Base-by-base conservation (phyloP, 208 protist genomes). In the Trypanosomatidae sp. region DNA sequence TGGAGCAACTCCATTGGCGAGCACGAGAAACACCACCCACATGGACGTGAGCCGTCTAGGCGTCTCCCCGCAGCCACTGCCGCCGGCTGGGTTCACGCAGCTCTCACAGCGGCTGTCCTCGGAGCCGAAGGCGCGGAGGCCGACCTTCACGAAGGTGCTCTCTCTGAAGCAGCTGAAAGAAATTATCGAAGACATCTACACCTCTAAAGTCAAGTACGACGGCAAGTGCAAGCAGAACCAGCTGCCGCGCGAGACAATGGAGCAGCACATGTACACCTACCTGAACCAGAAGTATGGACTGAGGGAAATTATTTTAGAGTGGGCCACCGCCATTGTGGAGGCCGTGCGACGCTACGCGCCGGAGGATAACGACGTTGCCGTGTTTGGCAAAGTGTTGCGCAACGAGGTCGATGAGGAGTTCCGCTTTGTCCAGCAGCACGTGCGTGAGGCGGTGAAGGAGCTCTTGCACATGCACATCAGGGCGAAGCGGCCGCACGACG, bases 401-500 rank as follows among this genome's bases (percentile, higher is more conserved):
- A 97, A 98, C 74, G 91, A 98, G 56, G 88, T 98, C 12, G 93
- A 98, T 55, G 94, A 98, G 80, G 92, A 96, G 69, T 98, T 97
- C 74, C 85, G 87, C 53, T 89, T 91, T 49, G 94, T 98, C 41
- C 94, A 98, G 75, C 75, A 79, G 47, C 88, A 97, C 73, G 58
- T 98, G 3, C 88, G 92, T 52, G 83, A 91, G 66, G 96, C 93
- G 19, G 93, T 96, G 13, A 79, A 74, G 28, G 89, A 96, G 80
- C 77, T 97, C 64, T 79, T 98, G 62, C 82, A 86, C 12, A 74
- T 83, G 28, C 84, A 90, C 49, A 67, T 98, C 13, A 88, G 85
- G 69, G 80, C 77, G 7, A 85, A 87, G 73, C 66, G 74, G 10
- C 85, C 90, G 1, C 80, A 83, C 49, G 74, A 81, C 56, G 74